Evolutionary conservation across 2,329 filamentous ascomycete genomes (phyloP).

Genomic region (Hymenoscyphus infarciens): DNA sequence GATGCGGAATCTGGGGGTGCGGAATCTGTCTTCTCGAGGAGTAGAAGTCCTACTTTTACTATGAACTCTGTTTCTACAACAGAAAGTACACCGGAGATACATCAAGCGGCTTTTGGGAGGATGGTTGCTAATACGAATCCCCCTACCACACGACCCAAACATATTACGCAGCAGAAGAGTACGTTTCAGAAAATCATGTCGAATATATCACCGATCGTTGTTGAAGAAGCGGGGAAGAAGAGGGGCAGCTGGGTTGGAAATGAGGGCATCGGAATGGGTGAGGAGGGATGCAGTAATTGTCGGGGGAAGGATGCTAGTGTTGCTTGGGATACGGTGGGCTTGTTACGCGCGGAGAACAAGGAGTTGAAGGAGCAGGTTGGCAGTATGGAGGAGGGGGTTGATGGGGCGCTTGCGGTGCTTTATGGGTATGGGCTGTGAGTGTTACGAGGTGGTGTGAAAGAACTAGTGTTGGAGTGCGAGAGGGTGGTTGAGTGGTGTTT

Average conservation of each 20-base stretch:
- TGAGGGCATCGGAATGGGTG: constrained; percentile 28
- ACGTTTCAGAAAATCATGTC: constrained; percentile 49
- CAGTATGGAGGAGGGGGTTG: constrained; percentile 56
- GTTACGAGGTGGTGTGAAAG: not conserved
- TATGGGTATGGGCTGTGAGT: constrained; percentile 6
- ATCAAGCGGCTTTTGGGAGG: constrained; percentile 22
- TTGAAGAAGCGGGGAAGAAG: constrained; percentile 23
- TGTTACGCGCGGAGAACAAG: constrained; percentile 60
- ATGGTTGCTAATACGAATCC: constrained; percentile 21
- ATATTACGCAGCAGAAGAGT: constrained; percentile 38
- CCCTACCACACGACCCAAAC: constrained; percentile 29
- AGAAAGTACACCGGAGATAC: constrained; percentile 23
- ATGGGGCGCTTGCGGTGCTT: constrained; percentile 52
- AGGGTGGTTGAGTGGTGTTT: too few species aligned
- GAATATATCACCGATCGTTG: constrained; percentile 37
- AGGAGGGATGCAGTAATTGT: constrained; percentile 51
- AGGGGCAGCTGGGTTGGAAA: not conserved
- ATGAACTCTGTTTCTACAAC: constrained; percentile 19
- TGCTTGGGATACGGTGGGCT: constrained; percentile 62
- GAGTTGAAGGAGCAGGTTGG: constrained; percentile 57
- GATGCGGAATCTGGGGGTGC: constrained; percentile 47
- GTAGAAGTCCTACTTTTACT: constrained; percentile 53
- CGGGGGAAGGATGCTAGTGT: constrained; percentile 54
- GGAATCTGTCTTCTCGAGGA: constrained; percentile 59
- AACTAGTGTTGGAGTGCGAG: not conserved